Evolutionary conservation across 148 eudicot genomes (phyloP), one percentile per base, ranked within the genome.

Genomic region (Salicornia ramosissima): DNA sequence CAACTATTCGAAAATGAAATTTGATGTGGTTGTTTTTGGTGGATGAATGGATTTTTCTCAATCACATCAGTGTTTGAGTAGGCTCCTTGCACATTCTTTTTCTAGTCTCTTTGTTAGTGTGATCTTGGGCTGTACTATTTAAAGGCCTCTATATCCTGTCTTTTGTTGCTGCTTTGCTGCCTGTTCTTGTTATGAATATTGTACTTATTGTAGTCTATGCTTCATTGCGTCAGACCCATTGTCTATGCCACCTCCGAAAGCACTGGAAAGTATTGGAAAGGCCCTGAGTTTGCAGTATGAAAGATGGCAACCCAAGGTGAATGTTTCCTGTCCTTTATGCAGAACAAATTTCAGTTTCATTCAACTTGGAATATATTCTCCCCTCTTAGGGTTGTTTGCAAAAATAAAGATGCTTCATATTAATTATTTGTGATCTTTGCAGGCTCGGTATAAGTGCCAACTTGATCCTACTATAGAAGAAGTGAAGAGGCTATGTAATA

Each of bases 281-380:
- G 81, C 93, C 70, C 83, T 94, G 79, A 86, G 79, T 70, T 77
- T 77, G 73, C 99, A 94, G 68, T 94, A 94, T 70, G 99, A 91
- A 81, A 87, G 97, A 82, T 94, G 97, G 99, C 97, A 91, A 65
- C 90, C 97, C 18, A 89, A 79, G 93, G 99, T 94, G 65, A 82
- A 80, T 49, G 57, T 16, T 55, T 60, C 34, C 16, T 29, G 2
- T 34, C 36, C 21, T 34, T 63, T 21, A 26, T 18, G 21, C 29
- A 50, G 31, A 25, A 39, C 50, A 45, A 19, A 34, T 21, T 54
- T 57, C 26, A 22, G 15, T 47, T 56, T 1, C 28, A 15, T 26
- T 36, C 25, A 46, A 30, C 25, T 33, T 28, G 40, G 5, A 26
- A 9, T 19, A 45, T 24, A 19, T 26, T 9, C 25, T 46, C 29